A percentile compares a stretch with the other conserved stretches of the same genome.
phyloP scores from a whole-genome alignment of 2,329 filamentous ascomycete species.

The Colletotrichum lentis region DNA sequence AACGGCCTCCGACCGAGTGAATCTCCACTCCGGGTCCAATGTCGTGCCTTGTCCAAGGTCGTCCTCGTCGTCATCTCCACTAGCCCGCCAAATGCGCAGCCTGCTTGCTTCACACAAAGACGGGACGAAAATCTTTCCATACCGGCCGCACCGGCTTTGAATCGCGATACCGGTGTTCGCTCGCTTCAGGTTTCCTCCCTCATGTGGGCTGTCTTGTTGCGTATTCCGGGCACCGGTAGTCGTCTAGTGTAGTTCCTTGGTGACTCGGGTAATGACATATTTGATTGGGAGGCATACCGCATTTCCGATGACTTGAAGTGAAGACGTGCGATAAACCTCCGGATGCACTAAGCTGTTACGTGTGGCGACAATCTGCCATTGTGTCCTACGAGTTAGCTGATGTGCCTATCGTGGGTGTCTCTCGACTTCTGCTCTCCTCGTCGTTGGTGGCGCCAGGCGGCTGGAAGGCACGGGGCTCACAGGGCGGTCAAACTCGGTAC shows the following conservation, averaged over 20 bases:
- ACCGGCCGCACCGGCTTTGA: background rate
- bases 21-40: slow-evolving; percentile 12
- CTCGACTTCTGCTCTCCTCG: slow-evolving; percentile 10
- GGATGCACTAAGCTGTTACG: background rate
- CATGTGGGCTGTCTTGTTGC: slow-evolving; percentile 10
- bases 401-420: slow-evolving; percentile 10
- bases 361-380: slow-evolving; percentile 7
- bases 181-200: background rate
- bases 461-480: slow-evolving; percentile 14
- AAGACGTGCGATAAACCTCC: background rate
- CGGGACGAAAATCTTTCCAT: background rate
- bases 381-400: background rate
- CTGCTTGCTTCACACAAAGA: slow-evolving; percentile 28
- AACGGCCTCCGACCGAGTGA: slow-evolving; percentile 4
- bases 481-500: slow-evolving; percentile 10
- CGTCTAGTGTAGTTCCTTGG: background rate
- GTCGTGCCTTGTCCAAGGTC: background rate
- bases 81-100: slow-evolving; percentile 12
- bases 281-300: background rate
- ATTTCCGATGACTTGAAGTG: background rate
- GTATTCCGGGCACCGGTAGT: background rate
- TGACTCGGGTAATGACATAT: background rate
- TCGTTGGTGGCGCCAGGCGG: background rate
- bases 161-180: background rate
- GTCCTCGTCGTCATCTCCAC: slow-evolving; percentile 14